Percentiles rank a stretch among this genome's conserved stretches.
phyloP scores from a whole-genome alignment of 2,329 filamentous ascomycete species.

The Huntiella moniliformis region DNA sequence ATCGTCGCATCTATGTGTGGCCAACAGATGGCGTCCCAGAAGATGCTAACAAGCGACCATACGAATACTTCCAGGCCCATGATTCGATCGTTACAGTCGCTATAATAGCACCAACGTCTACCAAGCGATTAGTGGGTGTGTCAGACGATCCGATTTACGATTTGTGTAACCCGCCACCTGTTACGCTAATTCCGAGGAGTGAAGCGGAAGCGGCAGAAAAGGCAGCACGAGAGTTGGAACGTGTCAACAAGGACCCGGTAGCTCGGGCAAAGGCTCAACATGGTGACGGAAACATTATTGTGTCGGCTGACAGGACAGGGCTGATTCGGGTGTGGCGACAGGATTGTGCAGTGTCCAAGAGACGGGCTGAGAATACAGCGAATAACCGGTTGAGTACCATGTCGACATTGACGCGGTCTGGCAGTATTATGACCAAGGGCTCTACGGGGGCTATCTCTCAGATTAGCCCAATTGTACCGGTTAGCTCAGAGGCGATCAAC shows the following conservation, averaged over 20 bases:
- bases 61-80: slow-evolving; percentile 84
- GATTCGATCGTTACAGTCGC: slow-evolving; percentile 78
- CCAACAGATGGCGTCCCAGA: slow-evolving; percentile 32
- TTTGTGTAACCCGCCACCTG: slow-evolving; percentile 82
- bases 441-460: slow-evolving; percentile 32
- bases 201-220: slow-evolving; percentile 33
- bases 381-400: slow-evolving; percentile 45
- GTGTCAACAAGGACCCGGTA: slow-evolving; percentile 18
- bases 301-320: slow-evolving; percentile 76
- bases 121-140: slow-evolving; percentile 55
- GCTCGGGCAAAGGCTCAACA: slow-evolving; percentile 40
- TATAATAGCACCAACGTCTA: slow-evolving; percentile 62
- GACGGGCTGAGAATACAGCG: slow-evolving; percentile 61
- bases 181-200: slow-evolving; percentile 58
- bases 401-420: slow-evolving; percentile 35
- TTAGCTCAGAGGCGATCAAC: slow-evolving; percentile 55
- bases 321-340: slow-evolving; percentile 89
- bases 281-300: slow-evolving; percentile 68
- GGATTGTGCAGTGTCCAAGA: slow-evolving; percentile 72
- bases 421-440: slow-evolving; percentile 35
- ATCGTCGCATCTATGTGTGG: slow-evolving; percentile 83
- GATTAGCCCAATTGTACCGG: slow-evolving; percentile 17
- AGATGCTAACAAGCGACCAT: slow-evolving; percentile 59
- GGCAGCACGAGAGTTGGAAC: slow-evolving; percentile 10
- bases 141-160: slow-evolving; percentile 92